Evolutionary conservation across 2,329 filamentous ascomycete genomes (phyloP).

Genomic region (Pseudogymnoascus pannorum): DNA sequence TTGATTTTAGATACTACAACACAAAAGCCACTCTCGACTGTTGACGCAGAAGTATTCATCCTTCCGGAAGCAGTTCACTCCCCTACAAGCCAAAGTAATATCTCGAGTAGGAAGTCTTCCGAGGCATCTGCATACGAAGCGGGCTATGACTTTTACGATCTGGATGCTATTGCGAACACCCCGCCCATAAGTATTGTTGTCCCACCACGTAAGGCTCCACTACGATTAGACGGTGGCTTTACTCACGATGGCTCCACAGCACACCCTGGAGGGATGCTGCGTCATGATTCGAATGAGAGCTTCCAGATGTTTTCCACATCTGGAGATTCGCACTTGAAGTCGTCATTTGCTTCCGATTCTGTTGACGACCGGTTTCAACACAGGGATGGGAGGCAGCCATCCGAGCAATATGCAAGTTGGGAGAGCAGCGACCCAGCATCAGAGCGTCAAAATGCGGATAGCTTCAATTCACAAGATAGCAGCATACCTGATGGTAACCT

Average conservation of each 20-base stretch:
- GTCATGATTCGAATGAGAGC: conserved; percentile 53
- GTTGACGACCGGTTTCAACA: neutral
- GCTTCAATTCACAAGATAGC: neutral
- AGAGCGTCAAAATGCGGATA: neutral
- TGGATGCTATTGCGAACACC: conserved; percentile 40
- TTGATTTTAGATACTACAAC: conserved; percentile 19
- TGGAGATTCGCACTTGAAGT: conserved; percentile 34
- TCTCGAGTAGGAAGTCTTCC: neutral
- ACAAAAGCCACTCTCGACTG: conserved; percentile 20
- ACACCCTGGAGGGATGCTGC: conserved; percentile 26
- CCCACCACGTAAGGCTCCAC: neutral
- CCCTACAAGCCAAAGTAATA: neutral
- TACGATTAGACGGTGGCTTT: conserved; percentile 17
- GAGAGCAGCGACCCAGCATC: neutral
- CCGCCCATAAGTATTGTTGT: conserved; percentile 44
- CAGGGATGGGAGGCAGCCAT: neutral
- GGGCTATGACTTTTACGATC: conserved; percentile 60
- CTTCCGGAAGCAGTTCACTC: conserved; percentile 23
- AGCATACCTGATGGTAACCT: neutral
- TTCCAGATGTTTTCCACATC: conserved; percentile 55
- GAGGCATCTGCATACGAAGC: conserved; percentile 29
- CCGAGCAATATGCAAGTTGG: neutral
- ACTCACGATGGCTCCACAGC: conserved; percentile 26
- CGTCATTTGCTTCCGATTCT: neutral
- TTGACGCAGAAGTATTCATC: conserved; percentile 26